Evolutionary conservation across 768 basidiomycete species (phyloP).

Genomic region (Pleurotus djamor): DNA sequence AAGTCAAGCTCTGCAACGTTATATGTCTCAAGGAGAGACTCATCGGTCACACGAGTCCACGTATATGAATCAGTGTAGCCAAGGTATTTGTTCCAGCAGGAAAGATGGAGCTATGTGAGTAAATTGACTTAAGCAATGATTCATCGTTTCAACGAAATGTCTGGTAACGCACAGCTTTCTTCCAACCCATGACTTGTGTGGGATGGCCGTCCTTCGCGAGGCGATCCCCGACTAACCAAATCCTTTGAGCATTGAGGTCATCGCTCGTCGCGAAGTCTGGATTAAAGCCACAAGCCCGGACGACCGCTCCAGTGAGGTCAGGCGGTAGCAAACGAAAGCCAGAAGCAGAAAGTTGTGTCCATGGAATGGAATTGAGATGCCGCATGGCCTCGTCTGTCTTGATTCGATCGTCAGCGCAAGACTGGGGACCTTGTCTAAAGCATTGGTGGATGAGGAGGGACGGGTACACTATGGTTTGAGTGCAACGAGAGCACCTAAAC

Average conservation of each 20-base stretch:
- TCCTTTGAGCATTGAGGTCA: background rate
- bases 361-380: background rate
- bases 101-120: background rate
- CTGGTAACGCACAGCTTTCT: background rate
- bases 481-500: background rate
- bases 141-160: background rate
- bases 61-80: background rate
- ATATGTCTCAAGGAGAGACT: background rate
- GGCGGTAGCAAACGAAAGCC: background rate
- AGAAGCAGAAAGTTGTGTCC: background rate
- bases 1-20: background rate
- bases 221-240: background rate
- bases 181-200: background rate
- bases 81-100: background rate
- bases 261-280: background rate
- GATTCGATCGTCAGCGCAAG: background rate
- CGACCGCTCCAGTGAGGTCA: background rate
- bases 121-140: background rate
- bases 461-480: background rate
- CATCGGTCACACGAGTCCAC: background rate
- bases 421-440: background rate
- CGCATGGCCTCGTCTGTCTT: background rate
- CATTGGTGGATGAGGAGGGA: background rate
- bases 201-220: background rate
- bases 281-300: background rate